phyloP scores from a whole-genome alignment of 768 basidiomycete genomes.

The Boletus pseudopeckii region DNA sequence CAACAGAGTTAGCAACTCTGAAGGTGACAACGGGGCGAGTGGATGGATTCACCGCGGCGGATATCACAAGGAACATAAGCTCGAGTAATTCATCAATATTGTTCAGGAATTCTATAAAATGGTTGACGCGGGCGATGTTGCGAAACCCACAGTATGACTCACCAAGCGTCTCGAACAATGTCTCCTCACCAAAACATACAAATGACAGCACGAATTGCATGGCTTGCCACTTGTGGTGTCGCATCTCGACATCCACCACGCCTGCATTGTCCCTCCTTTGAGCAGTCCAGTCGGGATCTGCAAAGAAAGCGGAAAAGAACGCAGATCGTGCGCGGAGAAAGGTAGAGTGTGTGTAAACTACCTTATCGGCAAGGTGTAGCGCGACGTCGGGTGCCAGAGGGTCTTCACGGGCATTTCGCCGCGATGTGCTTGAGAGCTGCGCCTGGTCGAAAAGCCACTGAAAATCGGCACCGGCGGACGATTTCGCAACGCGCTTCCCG shows the following conservation, averaged over 20 bases:
- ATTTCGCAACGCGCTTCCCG: constrained; percentile 50
- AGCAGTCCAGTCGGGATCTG: constrained; percentile 75
- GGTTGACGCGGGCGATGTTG: constrained; percentile 1
- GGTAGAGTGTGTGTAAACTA: constrained; percentile 64
- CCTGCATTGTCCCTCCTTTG: constrained; percentile 55
- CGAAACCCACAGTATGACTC: constrained; percentile 21
- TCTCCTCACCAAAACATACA: constrained; percentile 70
- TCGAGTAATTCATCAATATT: constrained; percentile 76
- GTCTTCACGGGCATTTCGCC: constrained; percentile 10
- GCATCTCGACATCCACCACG: constrained; percentile 61
- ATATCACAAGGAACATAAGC: constrained; percentile 84
- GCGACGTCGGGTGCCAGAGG: constrained; percentile 63
- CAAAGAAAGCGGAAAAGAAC: constrained; percentile 83
- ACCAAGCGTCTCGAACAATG: constrained; percentile 74
- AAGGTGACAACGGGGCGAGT: neutral
- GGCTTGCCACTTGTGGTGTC: constrained; percentile 67
- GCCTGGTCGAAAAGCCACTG: constrained; percentile 42
- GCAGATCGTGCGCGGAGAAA: constrained; percentile 80
- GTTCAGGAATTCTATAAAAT: constrained; percentile 52
- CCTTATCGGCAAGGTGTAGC: constrained; percentile 62
- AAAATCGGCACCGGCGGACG: constrained; percentile 53
- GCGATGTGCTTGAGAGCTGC: constrained; percentile 3
- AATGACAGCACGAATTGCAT: constrained; percentile 76
- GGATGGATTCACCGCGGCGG: constrained; percentile 62
- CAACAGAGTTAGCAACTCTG: neutral